These are phyloP conservation scores for Backusella tarrabulga DNA, from an alignment of 192 early-diverging fungal genomes.

Conservation along the genomic window DNA sequence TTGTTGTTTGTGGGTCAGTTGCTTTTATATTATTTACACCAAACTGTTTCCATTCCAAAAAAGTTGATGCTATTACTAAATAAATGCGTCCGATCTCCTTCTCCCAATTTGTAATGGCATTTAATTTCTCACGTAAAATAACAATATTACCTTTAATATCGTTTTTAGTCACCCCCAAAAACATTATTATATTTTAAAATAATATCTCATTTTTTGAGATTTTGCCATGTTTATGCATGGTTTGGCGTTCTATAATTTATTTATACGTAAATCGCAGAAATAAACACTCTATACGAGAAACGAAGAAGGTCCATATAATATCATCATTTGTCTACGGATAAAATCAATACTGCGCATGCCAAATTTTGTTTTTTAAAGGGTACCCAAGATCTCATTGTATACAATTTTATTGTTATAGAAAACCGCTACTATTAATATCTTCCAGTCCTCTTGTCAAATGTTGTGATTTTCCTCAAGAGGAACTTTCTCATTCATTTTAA, in stretches of 20 bases:
- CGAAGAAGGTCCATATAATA: not conserved
- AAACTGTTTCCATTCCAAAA: not conserved
- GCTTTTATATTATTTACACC: not conserved
- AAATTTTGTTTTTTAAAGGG: not conserved
- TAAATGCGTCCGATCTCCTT: not conserved
- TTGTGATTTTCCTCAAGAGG: not conserved
- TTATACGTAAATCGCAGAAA: not conserved
- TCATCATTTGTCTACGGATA: not conserved
- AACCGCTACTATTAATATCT: not conserved
- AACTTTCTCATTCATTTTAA: not conserved
- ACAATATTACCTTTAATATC: not conserved
- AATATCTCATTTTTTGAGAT: not conserved
- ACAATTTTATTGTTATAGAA: not conserved
- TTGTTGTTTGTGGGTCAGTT: not conserved
- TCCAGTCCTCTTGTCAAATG: not conserved
- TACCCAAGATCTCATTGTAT: not conserved
- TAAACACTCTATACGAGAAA: not conserved
- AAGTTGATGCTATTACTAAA: not conserved
- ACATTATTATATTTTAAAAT: not conserved
- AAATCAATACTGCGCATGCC: not conserved
- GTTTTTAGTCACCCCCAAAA: not conserved
- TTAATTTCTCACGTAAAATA: not conserved
- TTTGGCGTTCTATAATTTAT: not conserved
- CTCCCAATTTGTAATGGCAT: not conserved
- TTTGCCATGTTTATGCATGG: not conserved